Base-by-base conservation (phyloP, 352 stramenopile species). In the Phytophthora pluvialis region DNA sequence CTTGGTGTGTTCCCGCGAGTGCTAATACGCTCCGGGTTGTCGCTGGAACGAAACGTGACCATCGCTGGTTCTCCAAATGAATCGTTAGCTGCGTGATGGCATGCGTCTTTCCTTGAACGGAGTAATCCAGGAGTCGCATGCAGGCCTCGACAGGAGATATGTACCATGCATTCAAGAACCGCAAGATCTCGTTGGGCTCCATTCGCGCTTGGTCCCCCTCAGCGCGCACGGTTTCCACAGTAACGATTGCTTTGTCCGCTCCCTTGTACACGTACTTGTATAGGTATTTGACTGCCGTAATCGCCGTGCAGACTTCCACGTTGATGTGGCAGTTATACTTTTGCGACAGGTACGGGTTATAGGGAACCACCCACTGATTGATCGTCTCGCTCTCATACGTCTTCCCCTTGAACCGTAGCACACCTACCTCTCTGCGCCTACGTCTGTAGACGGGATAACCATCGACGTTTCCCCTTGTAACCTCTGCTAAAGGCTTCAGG, bases 241-340 rank as follows among this genome's bases (percentile, higher is more conserved):
- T 72, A n/a, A 73, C 32, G 3, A 60, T 63, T n/a, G 60, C 55
- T 12, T 26, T 70, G 31, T 90, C 77, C 4, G 67, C 48, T 3
- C 80, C 73, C 58, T 85, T 90, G 65, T 82, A 85, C 2, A 83
- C 64, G 43, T 93, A 89, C 47, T 81, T 77, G 70, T 81, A 80
- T 0, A 93, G 44, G 50, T 90, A 89, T 62, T 88, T 88, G 33
- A 86, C 33, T 0, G 74, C 69, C 8, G 16, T 36, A 13, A 76
- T 54, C 10, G 58, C 66, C 3, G 43, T 54, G 49, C 77, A 81
- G 13, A 87, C 72, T 46, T 90, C 72, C 8, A 88, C 61, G 59
- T 81, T 87, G 63, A 84, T 83, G 59, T 89, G 84, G 29, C 76
- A 85, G 12, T 76, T 53, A 47, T 73, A 91, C 58, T 79, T 82